Conservation (phyloP, 768 basidiomycete species). For the Kockovaella imperatae region DNA sequence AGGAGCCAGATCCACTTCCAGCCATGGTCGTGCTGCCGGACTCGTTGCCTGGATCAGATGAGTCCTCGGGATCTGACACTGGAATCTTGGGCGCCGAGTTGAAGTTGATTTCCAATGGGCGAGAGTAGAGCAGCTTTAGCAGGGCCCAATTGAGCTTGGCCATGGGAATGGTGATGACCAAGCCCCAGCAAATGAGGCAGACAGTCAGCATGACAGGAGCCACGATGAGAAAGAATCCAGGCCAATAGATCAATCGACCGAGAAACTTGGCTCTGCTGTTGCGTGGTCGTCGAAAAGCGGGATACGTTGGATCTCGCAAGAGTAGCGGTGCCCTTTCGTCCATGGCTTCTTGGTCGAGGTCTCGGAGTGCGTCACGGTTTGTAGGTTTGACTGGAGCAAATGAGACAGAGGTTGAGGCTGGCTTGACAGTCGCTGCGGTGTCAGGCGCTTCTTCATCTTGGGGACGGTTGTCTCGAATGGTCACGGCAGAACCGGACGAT, state of each 20-base stretch:
- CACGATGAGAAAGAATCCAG: slow-evolving; percentile 64
- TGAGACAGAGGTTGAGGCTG: slow-evolving; percentile 34
- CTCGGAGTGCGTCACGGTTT: no score
- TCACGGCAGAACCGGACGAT: background rate
- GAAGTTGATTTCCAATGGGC: slow-evolving; percentile 81
- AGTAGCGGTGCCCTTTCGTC: slow-evolving; percentile 28
- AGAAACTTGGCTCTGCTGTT: slow-evolving; percentile 45
- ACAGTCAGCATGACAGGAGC: slow-evolving; percentile 82
- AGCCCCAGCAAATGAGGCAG: slow-evolving; percentile 87
- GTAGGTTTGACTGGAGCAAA: slow-evolving; percentile 35
- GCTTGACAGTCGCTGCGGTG: slow-evolving; percentile 5
- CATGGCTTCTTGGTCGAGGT: slow-evolving; percentile 14
- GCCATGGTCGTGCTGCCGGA: slow-evolving; percentile 10
- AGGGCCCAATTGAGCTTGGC: slow-evolving; percentile 95
- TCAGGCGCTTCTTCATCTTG: slow-evolving; percentile 42
- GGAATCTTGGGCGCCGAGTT: slow-evolving; percentile 71
- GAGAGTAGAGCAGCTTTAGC: slow-evolving; percentile 66
- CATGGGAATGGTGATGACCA: slow-evolving; percentile 95
- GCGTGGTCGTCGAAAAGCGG: slow-evolving; percentile 30
- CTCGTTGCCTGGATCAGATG: slow-evolving; percentile 6
- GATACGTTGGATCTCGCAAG: background rate
- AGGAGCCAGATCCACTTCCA: slow-evolving; percentile 18
- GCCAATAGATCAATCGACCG: slow-evolving; percentile 75
- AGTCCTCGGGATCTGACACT: slow-evolving; percentile 44
- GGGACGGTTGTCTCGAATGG: background rate